A percentile compares a stretch with the other conserved stretches of the same genome.
These are phyloP conservation scores for Trichoderma polysporum DNA, from an alignment of 2,329 filamentous ascomycete species.

Conservation along the genomic window DNA sequence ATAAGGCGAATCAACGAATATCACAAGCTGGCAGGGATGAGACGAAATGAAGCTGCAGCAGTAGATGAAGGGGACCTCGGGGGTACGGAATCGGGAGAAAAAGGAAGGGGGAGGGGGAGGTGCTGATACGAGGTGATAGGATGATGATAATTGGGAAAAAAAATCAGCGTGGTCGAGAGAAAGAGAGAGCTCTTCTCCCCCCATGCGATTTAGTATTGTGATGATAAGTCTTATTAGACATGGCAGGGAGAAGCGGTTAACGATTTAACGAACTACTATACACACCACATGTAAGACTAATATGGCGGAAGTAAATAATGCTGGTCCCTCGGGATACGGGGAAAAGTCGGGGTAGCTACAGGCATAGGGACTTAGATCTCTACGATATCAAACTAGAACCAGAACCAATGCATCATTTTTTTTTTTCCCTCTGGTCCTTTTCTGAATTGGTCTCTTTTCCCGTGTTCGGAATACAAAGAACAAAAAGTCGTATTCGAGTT, in stretches of 20 bases:
- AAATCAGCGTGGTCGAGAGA: neutral
- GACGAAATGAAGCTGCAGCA: slow-evolving; percentile 19
- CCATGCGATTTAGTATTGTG: neutral
- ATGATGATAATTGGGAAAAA: neutral
- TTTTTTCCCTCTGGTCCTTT: neutral
- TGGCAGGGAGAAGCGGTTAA: neutral
- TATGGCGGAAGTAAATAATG: neutral
- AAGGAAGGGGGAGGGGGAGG: no score
- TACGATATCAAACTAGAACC: neutral
- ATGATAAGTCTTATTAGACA: neutral
- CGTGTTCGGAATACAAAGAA: neutral
- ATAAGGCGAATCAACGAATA: slow-evolving; percentile 44
- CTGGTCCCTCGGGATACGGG: neutral
- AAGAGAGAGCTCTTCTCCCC: neutral
- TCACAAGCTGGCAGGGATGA: slow-evolving; percentile 32
- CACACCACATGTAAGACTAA: neutral
- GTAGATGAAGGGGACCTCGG: neutral
- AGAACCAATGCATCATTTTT: neutral
- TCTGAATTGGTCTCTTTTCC: neutral
- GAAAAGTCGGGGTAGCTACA: neutral
- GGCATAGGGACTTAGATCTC: neutral
- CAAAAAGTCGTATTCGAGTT: neutral
- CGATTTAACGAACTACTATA: slow-evolving; percentile 12
- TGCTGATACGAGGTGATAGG: no score
- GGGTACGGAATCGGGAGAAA: neutral